Base-by-base conservation (phyloP, 352 stramenopile species). In the Globisporangium parvum region DNA sequence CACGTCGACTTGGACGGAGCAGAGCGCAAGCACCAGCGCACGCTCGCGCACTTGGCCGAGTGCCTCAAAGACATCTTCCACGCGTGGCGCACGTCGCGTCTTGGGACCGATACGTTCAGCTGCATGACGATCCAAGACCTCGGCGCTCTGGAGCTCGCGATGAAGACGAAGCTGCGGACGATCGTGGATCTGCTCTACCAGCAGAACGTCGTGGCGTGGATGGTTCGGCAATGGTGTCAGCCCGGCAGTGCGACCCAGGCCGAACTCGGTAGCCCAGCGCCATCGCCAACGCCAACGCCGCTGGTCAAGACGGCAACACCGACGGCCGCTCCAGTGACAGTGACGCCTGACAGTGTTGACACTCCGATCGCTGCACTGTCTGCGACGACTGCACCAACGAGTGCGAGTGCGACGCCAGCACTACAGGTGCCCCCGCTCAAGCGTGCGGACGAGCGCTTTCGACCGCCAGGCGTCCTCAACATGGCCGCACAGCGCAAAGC, bases 51-150 rank as follows among this genome's bases (percentile, higher is more conserved):
- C 24, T 21, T 63, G 26, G 33, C 57, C 3, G 17, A n/a, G 18
- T 40, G 23, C 37, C 23, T 63, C n/a, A 58, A 55, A n/a, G 57
- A 63, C 24, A 17, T 63, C 33, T 49, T 55, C 35, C 51, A 54
- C 35, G 35, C 51, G 15, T 63, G 57, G 57, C 51, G 52, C 12
- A 37, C 23, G 24, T 55, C 57, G 35, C 45, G 23, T 11, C 28
- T 63, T 8, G 57, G 57, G 14, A 51, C 44, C 2, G 11, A 45
- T 17, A 31, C 20, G 0, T 63, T 63, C 33, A 20, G 35, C 14
- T 9, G 26, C 35, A 59, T 63, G 44, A 23, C 39, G 23, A 63
- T 63, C 40, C 18, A 52, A 14, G 46, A 50, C 12, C 51, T 63
- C 23, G 57, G 57, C 2, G 31, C 12, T 2, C 46, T 63, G 15